These are phyloP conservation scores for Fusarium ambrosium DNA, from an alignment of 2,329 filamentous ascomycete genomes.

Conservation along the genomic window DNA sequence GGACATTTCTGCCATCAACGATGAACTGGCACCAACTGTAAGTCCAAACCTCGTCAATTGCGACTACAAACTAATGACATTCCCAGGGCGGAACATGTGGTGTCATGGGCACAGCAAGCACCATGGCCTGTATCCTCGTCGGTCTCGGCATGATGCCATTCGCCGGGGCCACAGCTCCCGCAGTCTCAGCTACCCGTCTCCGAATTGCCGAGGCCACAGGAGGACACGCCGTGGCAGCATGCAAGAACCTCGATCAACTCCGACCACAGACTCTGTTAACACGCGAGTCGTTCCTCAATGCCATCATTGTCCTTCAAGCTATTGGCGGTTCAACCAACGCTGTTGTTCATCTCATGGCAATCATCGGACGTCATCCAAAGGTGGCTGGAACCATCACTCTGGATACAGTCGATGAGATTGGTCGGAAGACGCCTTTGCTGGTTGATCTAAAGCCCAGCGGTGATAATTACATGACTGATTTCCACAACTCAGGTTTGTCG, in stretches of 20 bases:
- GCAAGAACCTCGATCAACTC: conserved; percentile 76
- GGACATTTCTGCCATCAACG: conserved; percentile 78
- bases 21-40: conserved; percentile 79
- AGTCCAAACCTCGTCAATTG: too few relatives aligned
- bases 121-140: conserved; percentile 87
- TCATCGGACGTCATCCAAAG: conserved; percentile 78
- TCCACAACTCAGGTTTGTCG: conserved; percentile 75
- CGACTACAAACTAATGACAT: not conserved
- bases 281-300: conserved; percentile 84
- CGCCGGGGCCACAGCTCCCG: conserved; percentile 82
- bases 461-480: conserved; percentile 89
- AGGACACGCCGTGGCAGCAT: conserved; percentile 74
- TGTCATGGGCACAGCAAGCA: conserved; percentile 93
- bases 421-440: conserved; percentile 82
- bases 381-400: conserved; percentile 76
- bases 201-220: conserved; percentile 83
- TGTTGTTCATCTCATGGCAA: conserved; percentile 88
- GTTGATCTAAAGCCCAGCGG: conserved; percentile 90
- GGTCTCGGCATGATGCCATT: conserved; percentile 86
- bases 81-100: conserved; percentile 79
- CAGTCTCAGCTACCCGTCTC: conserved; percentile 82
- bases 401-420: conserved; percentile 83
- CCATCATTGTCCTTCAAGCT: conserved; percentile 87
- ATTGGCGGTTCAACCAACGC: conserved; percentile 89
- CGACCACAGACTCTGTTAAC: conserved; percentile 79